These are phyloP conservation scores for Botryotinia globosa DNA, from an alignment of 2,329 filamentous ascomycete species.

Conservation along the genomic window DNA sequence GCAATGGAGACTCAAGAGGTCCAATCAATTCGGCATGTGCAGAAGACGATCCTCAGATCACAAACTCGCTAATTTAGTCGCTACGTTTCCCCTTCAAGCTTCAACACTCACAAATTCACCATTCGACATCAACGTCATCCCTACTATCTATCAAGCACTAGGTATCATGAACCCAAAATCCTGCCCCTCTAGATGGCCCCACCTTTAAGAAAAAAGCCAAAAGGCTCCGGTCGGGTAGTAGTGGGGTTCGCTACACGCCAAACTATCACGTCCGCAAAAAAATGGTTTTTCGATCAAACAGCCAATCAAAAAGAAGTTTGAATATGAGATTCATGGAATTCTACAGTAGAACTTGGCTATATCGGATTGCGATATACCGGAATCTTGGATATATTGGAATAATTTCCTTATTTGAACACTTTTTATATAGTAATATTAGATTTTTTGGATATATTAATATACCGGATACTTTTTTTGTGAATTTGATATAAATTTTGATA, in stretches of 20 bases:
- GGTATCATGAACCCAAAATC: neutral
- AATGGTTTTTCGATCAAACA: neutral
- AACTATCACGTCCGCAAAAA: neutral
- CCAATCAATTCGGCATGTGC: neutral
- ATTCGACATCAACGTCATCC: constrained; percentile 2
- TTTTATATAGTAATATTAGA: too few relatives aligned
- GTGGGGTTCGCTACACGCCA: neutral
- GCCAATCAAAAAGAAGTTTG: neutral
- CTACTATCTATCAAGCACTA: neutral
- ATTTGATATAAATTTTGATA: too few relatives aligned
- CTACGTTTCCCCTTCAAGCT: neutral
- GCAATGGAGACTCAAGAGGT: neutral
- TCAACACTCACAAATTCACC: neutral
- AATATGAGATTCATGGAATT: neutral
- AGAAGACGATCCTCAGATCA: neutral
- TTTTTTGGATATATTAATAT: too few relatives aligned
- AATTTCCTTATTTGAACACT: too few relatives aligned
- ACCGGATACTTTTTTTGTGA: too few relatives aligned
- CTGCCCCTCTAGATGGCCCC: neutral
- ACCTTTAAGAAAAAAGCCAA: neutral
- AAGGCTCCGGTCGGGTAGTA: neutral
- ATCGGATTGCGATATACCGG: too few relatives aligned
- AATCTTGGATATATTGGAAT: too few relatives aligned
- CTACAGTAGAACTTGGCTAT: too few relatives aligned
- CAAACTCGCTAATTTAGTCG: constrained; percentile 2